Base-by-base conservation (phyloP, 208 protist species). In the Crithidia expoeki region DNA sequence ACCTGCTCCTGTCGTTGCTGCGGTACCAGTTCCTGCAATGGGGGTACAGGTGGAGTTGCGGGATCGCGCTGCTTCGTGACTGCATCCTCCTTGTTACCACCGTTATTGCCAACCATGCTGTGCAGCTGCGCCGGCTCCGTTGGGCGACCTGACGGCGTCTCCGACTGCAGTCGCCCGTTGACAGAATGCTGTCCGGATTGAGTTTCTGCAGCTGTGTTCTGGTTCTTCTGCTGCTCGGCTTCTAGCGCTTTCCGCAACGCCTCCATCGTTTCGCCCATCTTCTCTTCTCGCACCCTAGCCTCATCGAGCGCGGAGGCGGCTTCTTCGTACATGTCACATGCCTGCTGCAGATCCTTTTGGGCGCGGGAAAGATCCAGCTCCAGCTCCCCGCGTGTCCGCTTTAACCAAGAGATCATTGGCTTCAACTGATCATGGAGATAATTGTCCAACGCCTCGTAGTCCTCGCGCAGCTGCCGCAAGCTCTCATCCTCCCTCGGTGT, bases 201-300 rank as follows among this genome's bases (percentile, higher is more conserved):
- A 19, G 1, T 27, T 10, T 25, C 38, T 50, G 10, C 52, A 46
- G 19, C 40, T 16, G 52, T 44, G n/a, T 47, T 32, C 33, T 73
- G 58, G n/a, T 44, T 49, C 52, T 57, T 59, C 51, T 25, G 5
- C 57, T 76, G 42, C 59, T 82, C 72, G 7, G 61, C 58, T 52
- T 78, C 67, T 2, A 85, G 59, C n/a, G 64, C 72, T 40, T 59
- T 51, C 5, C 36, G 64, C 14, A 88, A 63, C 16, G 75, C 58
- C 53, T 78, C 73, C 53, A 88, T 68, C 34, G 83, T 69, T 38
- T 81, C 79, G 6, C 65, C 58, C 66, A 82, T 79, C 58, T 88
- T 88, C 57, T 80, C 68, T 46, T 78, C 76, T 7, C 80, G 75
- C 53, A 76, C 61, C 14, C 40, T 64, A 7, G 68, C 68, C 36